These are phyloP conservation scores for Nakataea oryzae DNA, from an alignment of 2,329 filamentous ascomycete species.

Conservation along the genomic window DNA sequence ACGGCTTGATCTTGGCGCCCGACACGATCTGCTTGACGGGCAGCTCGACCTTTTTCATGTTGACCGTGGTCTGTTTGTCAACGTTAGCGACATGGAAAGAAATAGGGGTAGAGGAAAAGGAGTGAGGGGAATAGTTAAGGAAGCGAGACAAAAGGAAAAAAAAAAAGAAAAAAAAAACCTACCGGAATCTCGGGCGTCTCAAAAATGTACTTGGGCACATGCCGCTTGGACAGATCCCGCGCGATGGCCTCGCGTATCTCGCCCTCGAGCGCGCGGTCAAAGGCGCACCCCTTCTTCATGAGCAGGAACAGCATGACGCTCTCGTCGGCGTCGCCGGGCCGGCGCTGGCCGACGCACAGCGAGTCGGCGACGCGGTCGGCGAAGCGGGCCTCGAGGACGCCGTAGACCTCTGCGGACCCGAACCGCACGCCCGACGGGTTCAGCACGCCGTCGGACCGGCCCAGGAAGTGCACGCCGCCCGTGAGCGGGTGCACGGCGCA, in stretches of 20 bases:
- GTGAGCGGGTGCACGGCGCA: constrained; percentile 60
- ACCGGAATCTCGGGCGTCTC: constrained; percentile 74
- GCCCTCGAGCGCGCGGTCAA: constrained; percentile 42
- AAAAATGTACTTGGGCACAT: constrained; percentile 71
- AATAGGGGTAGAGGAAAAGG: background rate
- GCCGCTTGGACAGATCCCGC: constrained; percentile 56
- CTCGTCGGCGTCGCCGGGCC: constrained; percentile 46
- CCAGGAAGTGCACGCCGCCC: constrained; percentile 54
- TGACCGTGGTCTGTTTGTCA: constrained; percentile 57
- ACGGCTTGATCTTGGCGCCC: constrained; percentile 62
- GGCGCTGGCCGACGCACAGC: constrained; percentile 70
- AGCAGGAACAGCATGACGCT: constrained; percentile 44
- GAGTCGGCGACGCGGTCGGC: constrained; percentile 53
- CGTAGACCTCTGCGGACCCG: constrained; percentile 71
- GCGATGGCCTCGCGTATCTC: constrained; percentile 56
- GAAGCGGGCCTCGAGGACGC: constrained; percentile 59
- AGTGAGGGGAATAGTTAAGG: background rate
- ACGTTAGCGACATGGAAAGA: constrained; percentile 9
- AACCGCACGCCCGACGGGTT: constrained; percentile 74
- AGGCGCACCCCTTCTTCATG: constrained; percentile 42
- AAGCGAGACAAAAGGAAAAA: background rate
- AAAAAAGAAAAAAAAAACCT: constrained; percentile 21
- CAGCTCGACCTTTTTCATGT: constrained; percentile 76
- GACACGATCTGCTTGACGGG: constrained; percentile 79
- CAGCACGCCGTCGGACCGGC: constrained; percentile 66